Evolutionary conservation across 495 filamentous ascomycete species (phyloP).

Genomic region (Penicillium longicatenatum): DNA sequence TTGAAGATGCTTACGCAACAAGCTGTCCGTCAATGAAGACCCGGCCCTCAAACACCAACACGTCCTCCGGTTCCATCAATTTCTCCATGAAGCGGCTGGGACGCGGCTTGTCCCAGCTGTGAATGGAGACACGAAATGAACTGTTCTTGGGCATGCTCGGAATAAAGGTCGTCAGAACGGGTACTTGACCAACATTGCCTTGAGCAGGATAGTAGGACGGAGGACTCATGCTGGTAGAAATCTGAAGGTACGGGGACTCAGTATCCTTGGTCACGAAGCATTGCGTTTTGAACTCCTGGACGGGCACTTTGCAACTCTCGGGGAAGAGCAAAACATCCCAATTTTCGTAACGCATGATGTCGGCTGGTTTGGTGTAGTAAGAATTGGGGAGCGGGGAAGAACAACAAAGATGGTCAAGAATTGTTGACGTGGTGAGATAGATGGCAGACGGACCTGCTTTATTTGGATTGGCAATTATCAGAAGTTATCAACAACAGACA

Average conservation of each 20-base stretch:
- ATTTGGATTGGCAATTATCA: background rate
- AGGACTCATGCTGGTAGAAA: conserved; percentile 30
- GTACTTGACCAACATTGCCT: conserved; percentile 51
- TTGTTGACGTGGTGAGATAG: background rate
- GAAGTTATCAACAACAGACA: background rate
- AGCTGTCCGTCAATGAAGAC: conserved; percentile 71
- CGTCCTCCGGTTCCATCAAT: conserved; percentile 61
- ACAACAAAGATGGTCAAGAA: background rate
- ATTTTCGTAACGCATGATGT: conserved; percentile 74
- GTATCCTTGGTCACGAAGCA: conserved; percentile 75
- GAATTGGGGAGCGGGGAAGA: background rate
- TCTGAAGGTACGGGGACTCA: conserved; percentile 41
- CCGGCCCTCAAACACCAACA: conserved; percentile 66
- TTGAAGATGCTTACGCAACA: conserved; percentile 55
- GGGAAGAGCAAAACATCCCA: conserved; percentile 90
- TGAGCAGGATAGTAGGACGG: conserved; percentile 30
- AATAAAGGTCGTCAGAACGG: conserved; percentile 76
- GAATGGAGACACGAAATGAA: conserved; percentile 76
- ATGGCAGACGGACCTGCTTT: background rate
- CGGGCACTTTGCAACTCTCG: conserved; percentile 59
- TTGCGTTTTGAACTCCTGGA: conserved; percentile 85
- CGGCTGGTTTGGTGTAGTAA: background rate
- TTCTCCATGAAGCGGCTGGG: conserved; percentile 61
- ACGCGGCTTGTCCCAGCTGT: conserved; percentile 73
- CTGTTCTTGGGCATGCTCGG: conserved; percentile 61